Evolutionary conservation across 1,284 basidiomycete species (phyloP).

Genomic region (Mycosarcoma mackinlayi): DNA sequence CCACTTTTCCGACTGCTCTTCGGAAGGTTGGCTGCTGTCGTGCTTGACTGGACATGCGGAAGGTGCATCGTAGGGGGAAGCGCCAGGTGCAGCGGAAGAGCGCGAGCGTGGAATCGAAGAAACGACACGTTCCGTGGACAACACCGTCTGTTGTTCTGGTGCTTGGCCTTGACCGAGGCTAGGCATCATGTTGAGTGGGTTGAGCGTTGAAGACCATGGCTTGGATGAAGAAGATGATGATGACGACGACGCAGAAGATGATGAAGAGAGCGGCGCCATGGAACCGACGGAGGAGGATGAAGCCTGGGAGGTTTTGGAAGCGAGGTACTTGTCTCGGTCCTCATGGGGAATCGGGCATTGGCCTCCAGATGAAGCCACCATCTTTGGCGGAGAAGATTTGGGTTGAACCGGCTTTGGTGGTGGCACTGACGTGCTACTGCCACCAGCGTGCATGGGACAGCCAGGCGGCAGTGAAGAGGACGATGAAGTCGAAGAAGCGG

Average conservation of each 20-base stretch:
- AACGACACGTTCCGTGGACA: conserved; percentile 80
- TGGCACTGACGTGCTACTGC: conserved; percentile 4
- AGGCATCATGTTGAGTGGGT: conserved; percentile 92
- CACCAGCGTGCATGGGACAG: conserved; percentile 57
- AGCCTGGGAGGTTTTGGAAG: conserved; percentile 21
- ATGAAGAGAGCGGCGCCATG: conserved; percentile 27
- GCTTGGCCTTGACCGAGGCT: conserved; percentile 77
- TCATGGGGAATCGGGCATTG: conserved; percentile 52
- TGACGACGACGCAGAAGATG: conserved; percentile 20
- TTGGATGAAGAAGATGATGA: conserved; percentile 25
- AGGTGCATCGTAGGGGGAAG: conserved; percentile 62
- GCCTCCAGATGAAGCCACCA: conserved; percentile 39
- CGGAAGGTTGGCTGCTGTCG: conserved; percentile 27
- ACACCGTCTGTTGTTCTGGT: conserved; percentile 73
- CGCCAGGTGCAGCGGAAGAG: conserved; percentile 58
- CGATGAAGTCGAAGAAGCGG: conserved; percentile 10
- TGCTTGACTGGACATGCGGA: conserved; percentile 65
- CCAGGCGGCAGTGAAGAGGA: conserved; percentile 41
- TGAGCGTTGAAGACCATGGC: conserved; percentile 67
- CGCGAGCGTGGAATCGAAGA: conserved; percentile 87
- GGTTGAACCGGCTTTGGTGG: conserved; percentile 5
- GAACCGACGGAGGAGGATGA: conserved; percentile 4
- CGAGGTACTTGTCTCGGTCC: conserved; percentile 45
- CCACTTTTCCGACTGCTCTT: conserved; percentile 74
- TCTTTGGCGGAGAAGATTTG: conserved; percentile 25